Percentiles rank a stretch among this genome's conserved stretches.
phyloP scores from a whole-genome alignment of 805 yeast genomes.

The Clavispora asparagi region DNA sequence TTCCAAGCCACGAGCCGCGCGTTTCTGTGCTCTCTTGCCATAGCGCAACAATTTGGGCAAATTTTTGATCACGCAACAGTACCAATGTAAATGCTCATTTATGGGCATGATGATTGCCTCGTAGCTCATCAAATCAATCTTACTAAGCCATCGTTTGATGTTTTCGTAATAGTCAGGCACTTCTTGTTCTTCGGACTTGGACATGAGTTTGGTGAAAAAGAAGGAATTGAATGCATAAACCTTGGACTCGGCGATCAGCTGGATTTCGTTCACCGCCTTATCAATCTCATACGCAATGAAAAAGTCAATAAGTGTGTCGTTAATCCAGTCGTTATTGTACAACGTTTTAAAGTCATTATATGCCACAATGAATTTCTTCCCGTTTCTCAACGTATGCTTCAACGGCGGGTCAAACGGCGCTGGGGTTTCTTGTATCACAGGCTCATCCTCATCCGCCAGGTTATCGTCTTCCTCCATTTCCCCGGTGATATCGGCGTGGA shows the following conservation, averaged over 20 bases:
- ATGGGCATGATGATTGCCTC: conserved; percentile 73
- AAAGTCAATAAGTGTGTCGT: conserved; percentile 84
- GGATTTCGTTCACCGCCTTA: conserved; percentile 18
- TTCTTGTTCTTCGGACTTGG: conserved; percentile 18
- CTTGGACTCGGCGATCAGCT: conserved; percentile 27
- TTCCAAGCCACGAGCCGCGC: not conserved
- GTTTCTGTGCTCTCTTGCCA: conserved; percentile 1
- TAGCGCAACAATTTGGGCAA: conserved; percentile 28
- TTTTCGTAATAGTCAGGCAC: conserved; percentile 47
- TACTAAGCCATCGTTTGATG: conserved; percentile 74
- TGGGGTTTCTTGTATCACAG: conserved; percentile 20
- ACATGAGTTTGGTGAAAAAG: conserved; percentile 63
- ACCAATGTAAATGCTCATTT: conserved; percentile 83
- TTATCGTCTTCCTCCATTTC: conserved; percentile 1
- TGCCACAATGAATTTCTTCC: conserved; percentile 50
- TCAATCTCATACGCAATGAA: conserved; percentile 59
- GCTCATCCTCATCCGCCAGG: conserved; percentile 1
- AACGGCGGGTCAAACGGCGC: conserved; percentile 43
- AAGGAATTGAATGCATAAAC: conserved; percentile 73
- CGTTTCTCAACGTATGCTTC: conserved; percentile 48
- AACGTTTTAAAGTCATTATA: conserved; percentile 75
- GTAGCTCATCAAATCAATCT: conserved; percentile 52
- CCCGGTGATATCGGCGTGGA: conserved; percentile 1
- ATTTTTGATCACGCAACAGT: conserved; percentile 65
- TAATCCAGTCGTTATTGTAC: conserved; percentile 79